Conservation (phyloP, 2,329 filamentous ascomycete genomes). For the Parastagonospora nodorum region DNA sequence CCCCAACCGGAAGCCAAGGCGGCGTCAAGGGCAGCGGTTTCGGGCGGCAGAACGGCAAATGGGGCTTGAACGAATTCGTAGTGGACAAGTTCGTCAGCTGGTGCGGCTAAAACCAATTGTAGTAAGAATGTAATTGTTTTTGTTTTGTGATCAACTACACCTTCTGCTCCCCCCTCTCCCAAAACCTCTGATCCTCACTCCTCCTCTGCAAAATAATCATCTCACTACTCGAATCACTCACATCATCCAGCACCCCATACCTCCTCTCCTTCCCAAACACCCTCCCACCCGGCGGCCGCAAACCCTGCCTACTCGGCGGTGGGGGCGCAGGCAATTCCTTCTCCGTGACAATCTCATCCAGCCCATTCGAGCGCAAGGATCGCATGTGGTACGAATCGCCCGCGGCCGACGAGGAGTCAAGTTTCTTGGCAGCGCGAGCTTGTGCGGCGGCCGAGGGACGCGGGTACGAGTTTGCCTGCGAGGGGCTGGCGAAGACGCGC, state of each 20-base stretch:
- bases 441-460: constrained; percentile 2
- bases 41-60: constrained; percentile 49
- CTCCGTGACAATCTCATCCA: background rate
- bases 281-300: constrained; percentile 6
- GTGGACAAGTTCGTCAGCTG: constrained; percentile 43
- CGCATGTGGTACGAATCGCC: constrained; percentile 6
- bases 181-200: background rate
- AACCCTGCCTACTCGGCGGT: constrained; percentile 1
- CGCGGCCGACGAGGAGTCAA: background rate
- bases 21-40: constrained; percentile 54
- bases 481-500: constrained; percentile 25
- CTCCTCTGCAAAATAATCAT: constrained; percentile 8
- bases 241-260: constrained; percentile 3
- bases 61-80: constrained; percentile 52
- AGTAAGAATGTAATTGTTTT: background rate
- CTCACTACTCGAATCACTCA: constrained; percentile 8
- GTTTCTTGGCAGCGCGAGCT: background rate
- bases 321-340: background rate
- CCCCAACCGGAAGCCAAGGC: constrained; percentile 50
- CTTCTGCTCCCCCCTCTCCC: background rate
- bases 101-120: constrained; percentile 22
- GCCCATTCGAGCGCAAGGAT: background rate
- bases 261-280: constrained; percentile 5
- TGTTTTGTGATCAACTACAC: background rate
- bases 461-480: constrained; percentile 10